Evolutionary conservation across 257 asterid species (phyloP).

Genomic region (Euphrasia confusa): DNA sequence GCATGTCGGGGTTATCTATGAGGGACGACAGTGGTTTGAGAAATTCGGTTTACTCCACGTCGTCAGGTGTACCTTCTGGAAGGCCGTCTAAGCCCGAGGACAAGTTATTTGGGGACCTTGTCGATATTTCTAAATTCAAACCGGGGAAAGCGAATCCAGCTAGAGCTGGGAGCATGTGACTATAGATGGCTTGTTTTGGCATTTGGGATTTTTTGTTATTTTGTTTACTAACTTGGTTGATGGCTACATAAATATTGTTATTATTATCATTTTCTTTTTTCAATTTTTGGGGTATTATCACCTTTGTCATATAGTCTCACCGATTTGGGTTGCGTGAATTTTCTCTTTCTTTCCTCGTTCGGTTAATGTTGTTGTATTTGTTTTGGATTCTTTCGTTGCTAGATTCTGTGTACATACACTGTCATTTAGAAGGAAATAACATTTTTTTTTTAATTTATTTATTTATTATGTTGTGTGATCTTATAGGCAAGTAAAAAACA

Average conservation of each 20-base stretch:
- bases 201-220: conserved; percentile 12
- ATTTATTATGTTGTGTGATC: not conserved
- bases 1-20: conserved; percentile 64
- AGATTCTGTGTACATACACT: conserved; percentile 35
- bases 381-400: conserved; percentile 22
- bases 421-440: conserved; percentile 32
- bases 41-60: conserved; percentile 31
- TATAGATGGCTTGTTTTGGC: conserved; percentile 18
- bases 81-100: conserved; percentile 75
- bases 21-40: conserved; percentile 54
- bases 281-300: conserved; percentile 14
- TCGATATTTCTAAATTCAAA: conserved; percentile 50
- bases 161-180: conserved; percentile 47
- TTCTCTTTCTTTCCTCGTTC: not conserved
- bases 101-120: conserved; percentile 60
- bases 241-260: not conserved
- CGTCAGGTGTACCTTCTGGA: conserved; percentile 55
- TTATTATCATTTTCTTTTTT: not conserved
- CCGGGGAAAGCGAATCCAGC: conserved; percentile 33
- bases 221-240: conserved; percentile 29
- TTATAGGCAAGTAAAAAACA: not conserved
- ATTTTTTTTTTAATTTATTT: conserved; percentile 1
- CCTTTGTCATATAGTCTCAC: conserved; percentile 21
- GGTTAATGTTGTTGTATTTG: conserved; percentile 3
- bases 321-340: conserved; percentile 26